phyloP scores from a whole-genome alignment of 176 grass and related monocot genomes.

The Ensete ventricosum region DNA sequence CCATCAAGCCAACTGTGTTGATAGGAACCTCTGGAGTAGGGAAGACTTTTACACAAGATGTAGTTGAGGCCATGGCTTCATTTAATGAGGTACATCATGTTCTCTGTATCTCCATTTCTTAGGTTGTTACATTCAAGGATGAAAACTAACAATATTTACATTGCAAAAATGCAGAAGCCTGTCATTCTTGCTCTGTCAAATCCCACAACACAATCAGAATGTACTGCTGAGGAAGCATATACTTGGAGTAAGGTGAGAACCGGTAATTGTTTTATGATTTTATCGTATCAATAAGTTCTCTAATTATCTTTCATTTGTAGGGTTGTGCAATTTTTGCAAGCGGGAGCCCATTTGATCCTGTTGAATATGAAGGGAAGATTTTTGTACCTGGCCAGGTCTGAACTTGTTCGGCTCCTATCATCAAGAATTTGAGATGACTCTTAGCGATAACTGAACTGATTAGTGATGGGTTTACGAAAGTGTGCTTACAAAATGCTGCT shows the following conservation, averaged over 20 bases:
- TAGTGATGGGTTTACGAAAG: not conserved
- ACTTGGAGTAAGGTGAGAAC: conserved; percentile 60
- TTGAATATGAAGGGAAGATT: conserved; percentile 64
- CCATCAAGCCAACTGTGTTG: conserved; percentile 90
- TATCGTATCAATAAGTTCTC: not conserved
- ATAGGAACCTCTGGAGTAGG: conserved; percentile 94
- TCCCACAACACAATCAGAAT: conserved; percentile 87
- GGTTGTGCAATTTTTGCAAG: conserved; percentile 92
- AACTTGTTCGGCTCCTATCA: conserved; percentile 7
- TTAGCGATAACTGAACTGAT: conserved; percentile 23
- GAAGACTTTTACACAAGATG: conserved; percentile 70
- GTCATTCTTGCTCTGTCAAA: conserved; percentile 87
- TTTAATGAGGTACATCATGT: conserved; percentile 58
- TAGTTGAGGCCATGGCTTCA: conserved; percentile 85
- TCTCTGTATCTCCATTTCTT: not conserved
- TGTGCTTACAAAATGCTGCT: not conserved
- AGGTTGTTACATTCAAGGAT: conserved; percentile 4
- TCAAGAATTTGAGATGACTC: not conserved
- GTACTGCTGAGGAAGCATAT: conserved; percentile 92
- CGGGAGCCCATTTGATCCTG: conserved; percentile 88
- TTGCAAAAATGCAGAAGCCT: conserved; percentile 50
- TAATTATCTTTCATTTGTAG: conserved; percentile 30
- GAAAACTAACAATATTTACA: not conserved
- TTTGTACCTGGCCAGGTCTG: conserved; percentile 81
- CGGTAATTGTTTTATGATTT: not conserved